Percentiles rank a stretch among this genome's conserved stretches.
phyloP scores from a whole-genome alignment of 2,329 filamentous ascomycete species.

The Hymenotorrendiella dingleyae region DNA sequence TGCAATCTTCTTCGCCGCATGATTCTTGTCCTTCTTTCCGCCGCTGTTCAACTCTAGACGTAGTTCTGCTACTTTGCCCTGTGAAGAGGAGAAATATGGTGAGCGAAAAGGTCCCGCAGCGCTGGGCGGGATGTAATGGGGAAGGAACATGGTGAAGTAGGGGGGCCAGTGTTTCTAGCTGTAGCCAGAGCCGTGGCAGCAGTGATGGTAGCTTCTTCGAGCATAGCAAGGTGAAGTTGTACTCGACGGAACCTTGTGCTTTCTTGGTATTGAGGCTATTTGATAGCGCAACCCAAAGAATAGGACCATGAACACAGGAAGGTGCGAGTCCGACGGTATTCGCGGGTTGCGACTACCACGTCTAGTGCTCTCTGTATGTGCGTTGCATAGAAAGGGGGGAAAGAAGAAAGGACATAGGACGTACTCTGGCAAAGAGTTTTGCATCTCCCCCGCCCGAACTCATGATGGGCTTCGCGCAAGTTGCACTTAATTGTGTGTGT shows the following conservation, averaged over 20 bases:
- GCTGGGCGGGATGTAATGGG: conserved; percentile 25
- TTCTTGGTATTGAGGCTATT: no score
- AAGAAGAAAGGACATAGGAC: conserved; percentile 50
- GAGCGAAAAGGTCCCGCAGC: conserved; percentile 22
- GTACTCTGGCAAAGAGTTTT: conserved; percentile 97
- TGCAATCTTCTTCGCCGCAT: conserved; percentile 90
- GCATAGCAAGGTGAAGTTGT: no score
- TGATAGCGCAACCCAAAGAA: no score
- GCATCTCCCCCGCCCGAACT: conserved; percentile 75
- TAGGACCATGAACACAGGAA: no score
- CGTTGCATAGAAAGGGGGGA: conserved; percentile 17
- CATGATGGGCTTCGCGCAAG: conserved; percentile 26
- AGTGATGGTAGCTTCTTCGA: no score
- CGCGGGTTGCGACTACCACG: no score
- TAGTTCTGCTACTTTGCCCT: conserved; percentile 98
- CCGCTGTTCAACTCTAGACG: conserved; percentile 89
- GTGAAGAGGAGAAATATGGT: conserved; percentile 39
- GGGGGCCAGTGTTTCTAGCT: no score
- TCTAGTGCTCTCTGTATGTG: no score
- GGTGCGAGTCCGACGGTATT: no score
- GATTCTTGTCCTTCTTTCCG: conserved; percentile 97
- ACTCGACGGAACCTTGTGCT: no score
- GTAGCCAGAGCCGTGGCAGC: no score
- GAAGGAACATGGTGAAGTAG: conserved; percentile 27
- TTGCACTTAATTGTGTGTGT: conserved; percentile 4